A percentile compares a stretch with the other conserved stretches of the same genome.
These are phyloP conservation scores for Saururus chinensis DNA, from an alignment of 164 flowering plant genomes.

Conservation along the genomic window DNA sequence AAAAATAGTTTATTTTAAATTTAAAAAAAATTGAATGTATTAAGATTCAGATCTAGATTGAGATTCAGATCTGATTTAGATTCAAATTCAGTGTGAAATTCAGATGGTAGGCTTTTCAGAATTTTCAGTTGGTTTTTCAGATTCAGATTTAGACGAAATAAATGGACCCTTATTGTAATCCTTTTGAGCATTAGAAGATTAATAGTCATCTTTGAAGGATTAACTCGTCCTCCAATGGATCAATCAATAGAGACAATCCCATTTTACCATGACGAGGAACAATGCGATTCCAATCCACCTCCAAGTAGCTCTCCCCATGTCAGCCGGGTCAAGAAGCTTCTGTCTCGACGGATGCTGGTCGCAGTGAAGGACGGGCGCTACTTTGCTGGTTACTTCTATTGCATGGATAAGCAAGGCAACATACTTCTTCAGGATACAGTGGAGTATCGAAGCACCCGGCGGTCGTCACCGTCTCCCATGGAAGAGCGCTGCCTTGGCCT, in stretches of 20 bases:
- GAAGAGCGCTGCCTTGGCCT: constrained; percentile 82
- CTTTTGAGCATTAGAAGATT: no score
- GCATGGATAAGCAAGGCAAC: constrained; percentile 95
- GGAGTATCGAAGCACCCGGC: constrained; percentile 65
- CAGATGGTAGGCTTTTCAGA: no score
- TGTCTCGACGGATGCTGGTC: constrained; percentile 15
- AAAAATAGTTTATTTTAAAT: no score
- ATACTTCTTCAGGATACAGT: constrained; percentile 87
- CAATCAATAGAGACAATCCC: neutral
- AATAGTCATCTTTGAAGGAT: no score
- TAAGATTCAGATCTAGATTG: no score
- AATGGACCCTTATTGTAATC: no score
- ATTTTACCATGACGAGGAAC: neutral
- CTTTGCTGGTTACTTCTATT: constrained; percentile 65
- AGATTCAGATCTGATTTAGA: no score
- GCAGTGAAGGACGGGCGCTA: constrained; percentile 15
- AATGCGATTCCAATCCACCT: neutral
- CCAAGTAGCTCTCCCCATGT: constrained; percentile 1
- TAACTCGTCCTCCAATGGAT: no score
- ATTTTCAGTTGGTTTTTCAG: no score
- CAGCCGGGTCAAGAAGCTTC: constrained; percentile 15
- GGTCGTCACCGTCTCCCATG: constrained; percentile 68
- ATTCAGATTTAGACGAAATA: no score
- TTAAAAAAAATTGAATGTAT: no score
- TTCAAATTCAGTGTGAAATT: no score